A percentile compares a stretch with the other conserved stretches of the same genome.
These are phyloP conservation scores for Telfairia occidentalis DNA, from an alignment of 331 rosid genomes.

Conservation along the genomic window DNA sequence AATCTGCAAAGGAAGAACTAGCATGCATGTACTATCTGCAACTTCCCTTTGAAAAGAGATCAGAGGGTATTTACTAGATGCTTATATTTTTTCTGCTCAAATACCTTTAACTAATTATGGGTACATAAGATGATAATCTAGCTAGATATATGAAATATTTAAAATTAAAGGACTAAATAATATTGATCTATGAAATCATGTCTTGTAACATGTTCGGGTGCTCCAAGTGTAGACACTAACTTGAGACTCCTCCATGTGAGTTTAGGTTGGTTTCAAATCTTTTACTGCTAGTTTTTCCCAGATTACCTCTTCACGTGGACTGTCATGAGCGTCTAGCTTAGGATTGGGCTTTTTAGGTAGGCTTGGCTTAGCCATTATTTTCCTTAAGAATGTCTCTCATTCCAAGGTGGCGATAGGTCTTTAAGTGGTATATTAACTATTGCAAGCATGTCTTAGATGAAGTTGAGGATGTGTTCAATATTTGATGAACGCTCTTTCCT, in stretches of 20 bases:
- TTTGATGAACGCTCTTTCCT: background rate
- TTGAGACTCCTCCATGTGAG: background rate
- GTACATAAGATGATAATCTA: background rate
- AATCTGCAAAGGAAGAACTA: slow-evolving; percentile 52
- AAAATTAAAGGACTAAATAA: background rate
- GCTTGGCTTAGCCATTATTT: background rate
- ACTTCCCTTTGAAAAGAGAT: slow-evolving; percentile 56
- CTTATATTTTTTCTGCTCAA: background rate
- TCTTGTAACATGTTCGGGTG: background rate
- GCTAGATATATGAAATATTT: background rate
- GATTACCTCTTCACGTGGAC: background rate
- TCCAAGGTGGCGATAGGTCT: background rate
- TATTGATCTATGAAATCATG: background rate
- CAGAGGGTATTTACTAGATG: slow-evolving; percentile 51
- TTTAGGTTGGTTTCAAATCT: background rate
- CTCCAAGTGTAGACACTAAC: background rate
- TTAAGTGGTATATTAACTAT: background rate
- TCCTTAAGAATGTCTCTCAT: background rate
- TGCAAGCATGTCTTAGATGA: background rate
- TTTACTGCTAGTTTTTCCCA: background rate
- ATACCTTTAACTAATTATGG: background rate
- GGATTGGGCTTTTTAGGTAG: background rate
- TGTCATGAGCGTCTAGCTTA: background rate
- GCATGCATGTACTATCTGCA: slow-evolving; percentile 79
- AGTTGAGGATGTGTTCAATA: background rate